Percentiles rank a stretch among this genome's conserved stretches.
Conservation (phyloP, 768 basidiomycete genomes). For the Coprinopsis strossmayeri region DNA sequence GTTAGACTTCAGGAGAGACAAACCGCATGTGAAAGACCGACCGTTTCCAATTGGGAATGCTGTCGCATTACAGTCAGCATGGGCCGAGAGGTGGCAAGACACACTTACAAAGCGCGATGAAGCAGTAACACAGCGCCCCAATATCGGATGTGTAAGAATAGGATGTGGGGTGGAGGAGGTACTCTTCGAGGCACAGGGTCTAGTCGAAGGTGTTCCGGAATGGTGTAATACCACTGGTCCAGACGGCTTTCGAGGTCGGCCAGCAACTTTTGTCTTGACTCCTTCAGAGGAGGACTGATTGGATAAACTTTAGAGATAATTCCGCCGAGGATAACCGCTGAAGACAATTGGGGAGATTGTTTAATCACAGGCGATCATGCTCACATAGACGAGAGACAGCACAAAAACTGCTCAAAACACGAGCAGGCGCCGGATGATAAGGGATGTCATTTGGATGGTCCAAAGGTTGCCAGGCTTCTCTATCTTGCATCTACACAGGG, state of each 20-base stretch:
- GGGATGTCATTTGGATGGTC: conserved; percentile 31
- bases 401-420: conserved; percentile 48
- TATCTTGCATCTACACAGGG: conserved; percentile 48
- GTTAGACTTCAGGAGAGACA: conserved; percentile 6
- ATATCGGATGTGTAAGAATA: conserved; percentile 69
- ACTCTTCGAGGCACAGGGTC: conserved; percentile 48
- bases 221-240: conserved; percentile 67
- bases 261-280: conserved; percentile 42
- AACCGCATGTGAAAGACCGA: conserved; percentile 21
- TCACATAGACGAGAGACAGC: conserved; percentile 54
- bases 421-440: conserved; percentile 41
- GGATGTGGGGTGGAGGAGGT: conserved; percentile 55
- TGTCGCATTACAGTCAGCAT: conserved; percentile 18
- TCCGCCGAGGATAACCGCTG: conserved; percentile 61
- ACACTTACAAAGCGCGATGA: conserved; percentile 77
- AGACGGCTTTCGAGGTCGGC: conserved; percentile 56
- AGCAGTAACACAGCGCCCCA: conserved; percentile 70
- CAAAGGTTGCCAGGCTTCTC: conserved; percentile 46
- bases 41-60: conserved; percentile 72
- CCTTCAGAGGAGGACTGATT: conserved; percentile 42
- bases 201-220: conserved; percentile 59
- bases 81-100: background rate
- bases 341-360: background rate
- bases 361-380: conserved; percentile 13
- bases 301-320: conserved; percentile 69